Evolutionary conservation across 1,284 basidiomycete species (phyloP).

Genomic region (Cryptococcus deneoformans): DNA sequence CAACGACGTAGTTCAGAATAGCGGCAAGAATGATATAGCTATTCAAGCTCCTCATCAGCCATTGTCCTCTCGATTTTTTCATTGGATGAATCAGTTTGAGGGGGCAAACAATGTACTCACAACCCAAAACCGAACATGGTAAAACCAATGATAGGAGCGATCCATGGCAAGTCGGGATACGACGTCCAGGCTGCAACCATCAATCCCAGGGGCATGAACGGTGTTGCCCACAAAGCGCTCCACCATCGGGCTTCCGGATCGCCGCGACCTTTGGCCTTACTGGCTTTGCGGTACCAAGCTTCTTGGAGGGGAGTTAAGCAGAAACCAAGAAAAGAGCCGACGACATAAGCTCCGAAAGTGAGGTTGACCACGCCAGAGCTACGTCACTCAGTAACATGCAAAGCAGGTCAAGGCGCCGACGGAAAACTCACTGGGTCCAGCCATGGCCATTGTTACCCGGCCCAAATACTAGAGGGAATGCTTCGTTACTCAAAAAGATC

Average conservation of each 20-base stretch:
- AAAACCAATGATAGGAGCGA: constrained; percentile 36
- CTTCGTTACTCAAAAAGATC: constrained; percentile 28
- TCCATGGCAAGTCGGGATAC: constrained; percentile 23
- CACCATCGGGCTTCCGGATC: constrained; percentile 37
- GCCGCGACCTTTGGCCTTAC: constrained; percentile 13
- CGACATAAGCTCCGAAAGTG: constrained; percentile 31
- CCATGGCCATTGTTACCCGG: constrained; percentile 29
- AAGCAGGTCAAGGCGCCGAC: background rate
- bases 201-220: constrained; percentile 33
- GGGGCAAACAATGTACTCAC: constrained; percentile 12
- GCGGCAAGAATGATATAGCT: constrained; percentile 30
- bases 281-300: constrained; percentile 24
- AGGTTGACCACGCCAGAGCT: constrained; percentile 32
- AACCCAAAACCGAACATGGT: constrained; percentile 36
- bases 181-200: constrained; percentile 40
- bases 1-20: constrained; percentile 32
- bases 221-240: constrained; percentile 27
- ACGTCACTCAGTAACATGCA: background rate
- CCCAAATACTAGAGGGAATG: constrained; percentile 37
- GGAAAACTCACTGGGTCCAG: constrained; percentile 26
- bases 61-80: background rate
- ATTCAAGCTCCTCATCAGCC: background rate
- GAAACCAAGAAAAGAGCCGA: constrained; percentile 30
- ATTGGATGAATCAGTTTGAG: too few relatives aligned
- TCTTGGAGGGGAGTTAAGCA: constrained; percentile 25